phyloP scores from a whole-genome alignment of 1,284 basidiomycete species.

The Ceratobasidium sp. region DNA sequence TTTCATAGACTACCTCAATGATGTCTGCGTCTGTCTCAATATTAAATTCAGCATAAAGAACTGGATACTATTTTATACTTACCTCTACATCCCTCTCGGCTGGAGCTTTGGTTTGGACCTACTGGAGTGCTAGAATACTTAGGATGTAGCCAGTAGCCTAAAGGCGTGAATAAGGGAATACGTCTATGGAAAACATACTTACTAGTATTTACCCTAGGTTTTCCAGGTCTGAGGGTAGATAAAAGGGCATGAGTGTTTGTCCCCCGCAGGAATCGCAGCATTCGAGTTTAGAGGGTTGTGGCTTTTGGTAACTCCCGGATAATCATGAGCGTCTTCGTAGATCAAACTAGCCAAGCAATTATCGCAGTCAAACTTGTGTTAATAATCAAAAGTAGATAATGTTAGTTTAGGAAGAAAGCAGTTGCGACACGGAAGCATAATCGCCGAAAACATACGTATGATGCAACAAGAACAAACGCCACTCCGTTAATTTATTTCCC shows the following conservation, averaged over 20 bases:
- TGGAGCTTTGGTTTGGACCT: neutral
- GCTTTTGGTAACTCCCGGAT: neutral
- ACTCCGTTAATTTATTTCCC: neutral
- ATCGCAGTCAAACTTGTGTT: neutral
- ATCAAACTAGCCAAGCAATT: neutral
- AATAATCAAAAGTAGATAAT: neutral
- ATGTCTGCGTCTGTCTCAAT: neutral
- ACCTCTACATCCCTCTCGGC: neutral
- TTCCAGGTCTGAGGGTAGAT: neutral
- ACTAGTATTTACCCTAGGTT: neutral
- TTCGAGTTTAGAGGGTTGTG: neutral
- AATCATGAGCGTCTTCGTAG: neutral
- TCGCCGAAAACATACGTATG: neutral
- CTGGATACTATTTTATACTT: neutral
- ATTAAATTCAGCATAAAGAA: neutral
- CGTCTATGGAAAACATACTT: neutral
- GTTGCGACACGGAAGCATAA: too few relatives aligned
- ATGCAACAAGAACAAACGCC: slow-evolving; percentile 1
- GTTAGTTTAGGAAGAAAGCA: neutral
- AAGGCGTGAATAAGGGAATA: neutral
- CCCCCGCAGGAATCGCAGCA: neutral
- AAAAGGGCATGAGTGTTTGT: neutral
- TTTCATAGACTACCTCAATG: too few relatives aligned
- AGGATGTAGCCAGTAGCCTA: neutral
- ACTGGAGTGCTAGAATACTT: neutral